Conservation (phyloP, 106 monocot genomes). For the Acorus gramineus region DNA sequence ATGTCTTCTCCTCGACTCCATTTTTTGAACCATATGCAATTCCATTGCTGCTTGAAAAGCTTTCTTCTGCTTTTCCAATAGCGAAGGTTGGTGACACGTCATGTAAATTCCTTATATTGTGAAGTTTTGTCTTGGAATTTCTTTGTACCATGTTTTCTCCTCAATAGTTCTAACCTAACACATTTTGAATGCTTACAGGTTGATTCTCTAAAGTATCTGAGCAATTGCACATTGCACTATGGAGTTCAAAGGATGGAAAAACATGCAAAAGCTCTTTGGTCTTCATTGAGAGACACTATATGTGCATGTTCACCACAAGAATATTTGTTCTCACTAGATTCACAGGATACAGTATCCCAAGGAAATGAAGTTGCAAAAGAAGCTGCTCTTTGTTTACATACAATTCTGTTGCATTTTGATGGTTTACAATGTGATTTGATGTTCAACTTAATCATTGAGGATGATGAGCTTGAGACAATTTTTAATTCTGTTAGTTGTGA, state of each 20-base stretch:
- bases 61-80: conserved; percentile 75
- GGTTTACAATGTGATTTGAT: conserved; percentile 29
- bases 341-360: conserved; percentile 25
- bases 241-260: conserved; percentile 58
- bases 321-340: conserved; percentile 2
- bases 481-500: conserved; percentile 32
- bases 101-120: conserved; percentile 3
- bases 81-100: conserved; percentile 59
- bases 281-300: conserved; percentile 58
- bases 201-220: conserved; percentile 92
- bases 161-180: conserved; percentile 1
- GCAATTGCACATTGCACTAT: conserved; percentile 53
- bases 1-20: conserved; percentile 70
- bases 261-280: conserved; percentile 65
- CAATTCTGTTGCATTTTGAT: conserved; percentile 33
- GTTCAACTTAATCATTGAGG: conserved; percentile 47
- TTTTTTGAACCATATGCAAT: conserved; percentile 78
- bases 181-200: conserved; percentile 39
- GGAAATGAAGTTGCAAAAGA: conserved; percentile 52
- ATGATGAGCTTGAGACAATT: conserved; percentile 45
- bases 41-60: conserved; percentile 86
- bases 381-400: conserved; percentile 61
- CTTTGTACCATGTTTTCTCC: neutral
- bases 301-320: conserved; percentile 23
- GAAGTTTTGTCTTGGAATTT: neutral